Evolutionary conservation across 192 early-diverging fungal genomes (phyloP).

Genomic region (Linderina pennispora): DNA sequence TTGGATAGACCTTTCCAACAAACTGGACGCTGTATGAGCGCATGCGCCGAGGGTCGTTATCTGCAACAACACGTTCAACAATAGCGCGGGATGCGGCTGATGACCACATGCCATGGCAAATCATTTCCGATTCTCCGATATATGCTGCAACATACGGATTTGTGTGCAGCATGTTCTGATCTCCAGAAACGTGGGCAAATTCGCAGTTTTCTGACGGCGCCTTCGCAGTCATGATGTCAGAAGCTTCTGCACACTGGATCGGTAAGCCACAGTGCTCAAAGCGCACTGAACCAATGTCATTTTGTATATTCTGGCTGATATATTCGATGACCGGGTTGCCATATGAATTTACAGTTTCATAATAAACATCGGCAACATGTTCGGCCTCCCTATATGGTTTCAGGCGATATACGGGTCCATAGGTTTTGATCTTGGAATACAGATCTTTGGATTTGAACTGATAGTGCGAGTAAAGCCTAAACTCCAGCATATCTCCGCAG

Average conservation of each 20-base stretch:
- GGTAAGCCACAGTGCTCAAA: too few relatives aligned
- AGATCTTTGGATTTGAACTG: constrained; percentile 49
- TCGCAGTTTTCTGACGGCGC: too few relatives aligned
- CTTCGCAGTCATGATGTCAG: too few relatives aligned
- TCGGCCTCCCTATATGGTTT: constrained; percentile 50
- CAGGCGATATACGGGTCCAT: constrained; percentile 53
- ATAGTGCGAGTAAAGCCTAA: constrained; percentile 68
- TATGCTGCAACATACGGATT: constrained; percentile 88
- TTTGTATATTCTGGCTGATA: neutral
- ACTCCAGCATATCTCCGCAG: constrained; percentile 61
- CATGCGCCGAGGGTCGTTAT: constrained; percentile 78
- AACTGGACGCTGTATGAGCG: constrained; percentile 72
- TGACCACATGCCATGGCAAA: constrained; percentile 98
- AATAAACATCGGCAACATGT: constrained; percentile 74
- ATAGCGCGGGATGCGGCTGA: constrained; percentile 81
- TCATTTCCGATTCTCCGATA: constrained; percentile 78
- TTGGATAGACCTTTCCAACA: constrained; percentile 84
- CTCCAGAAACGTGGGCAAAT: too few relatives aligned
- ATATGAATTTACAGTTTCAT: constrained; percentile 54
- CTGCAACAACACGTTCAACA: constrained; percentile 82
- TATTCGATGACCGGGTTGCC: too few relatives aligned
- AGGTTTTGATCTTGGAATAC: constrained; percentile 65
- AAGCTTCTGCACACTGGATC: too few relatives aligned
- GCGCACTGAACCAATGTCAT: too few relatives aligned
- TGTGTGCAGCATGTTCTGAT: constrained; percentile 89